Percentiles rank a stretch among this genome's conserved stretches.
Evolutionary conservation across 257 asterid genomes (phyloP).

Genomic region (Apocynum venetum): DNA sequence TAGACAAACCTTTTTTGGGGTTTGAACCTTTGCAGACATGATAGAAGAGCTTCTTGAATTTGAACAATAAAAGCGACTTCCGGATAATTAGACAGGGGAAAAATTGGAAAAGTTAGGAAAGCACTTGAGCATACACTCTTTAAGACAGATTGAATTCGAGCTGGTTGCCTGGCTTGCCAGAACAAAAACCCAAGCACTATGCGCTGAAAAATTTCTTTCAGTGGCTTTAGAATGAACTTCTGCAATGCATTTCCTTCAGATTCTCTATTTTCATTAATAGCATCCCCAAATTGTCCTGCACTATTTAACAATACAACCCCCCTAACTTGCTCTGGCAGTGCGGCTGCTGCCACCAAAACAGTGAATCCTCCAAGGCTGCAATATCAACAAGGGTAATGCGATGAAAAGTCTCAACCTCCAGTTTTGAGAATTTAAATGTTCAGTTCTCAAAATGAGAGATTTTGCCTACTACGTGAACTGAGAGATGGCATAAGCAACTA

Average conservation of each 20-base stretch:
- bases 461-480: too few relatives aligned
- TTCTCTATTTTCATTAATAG: slow-evolving; percentile 29
- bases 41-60: neutral
- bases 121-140: slow-evolving; percentile 55
- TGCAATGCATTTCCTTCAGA: slow-evolving; percentile 56
- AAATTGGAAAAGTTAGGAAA: neutral
- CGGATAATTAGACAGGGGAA: neutral
- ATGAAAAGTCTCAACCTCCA: neutral
- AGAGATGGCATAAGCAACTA: neutral
- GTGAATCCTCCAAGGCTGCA: slow-evolving; percentile 97
- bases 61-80: neutral
- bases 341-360: slow-evolving; percentile 70
- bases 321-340: slow-evolving; percentile 60
- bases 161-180: slow-evolving; percentile 98
- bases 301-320: slow-evolving; percentile 78
- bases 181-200: slow-evolving; percentile 67
- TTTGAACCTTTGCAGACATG: neutral
- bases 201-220: slow-evolving; percentile 80
- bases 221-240: slow-evolving; percentile 55
- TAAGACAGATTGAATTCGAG: slow-evolving; percentile 79
- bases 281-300: slow-evolving; percentile 89
- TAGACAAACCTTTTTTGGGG: neutral
- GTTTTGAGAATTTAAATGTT: neutral
- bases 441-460: neutral
- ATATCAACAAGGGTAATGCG: neutral